phyloP scores from a whole-genome alignment of 192 early-diverging fungal genomes.

The Entomortierella chlamydospora region DNA sequence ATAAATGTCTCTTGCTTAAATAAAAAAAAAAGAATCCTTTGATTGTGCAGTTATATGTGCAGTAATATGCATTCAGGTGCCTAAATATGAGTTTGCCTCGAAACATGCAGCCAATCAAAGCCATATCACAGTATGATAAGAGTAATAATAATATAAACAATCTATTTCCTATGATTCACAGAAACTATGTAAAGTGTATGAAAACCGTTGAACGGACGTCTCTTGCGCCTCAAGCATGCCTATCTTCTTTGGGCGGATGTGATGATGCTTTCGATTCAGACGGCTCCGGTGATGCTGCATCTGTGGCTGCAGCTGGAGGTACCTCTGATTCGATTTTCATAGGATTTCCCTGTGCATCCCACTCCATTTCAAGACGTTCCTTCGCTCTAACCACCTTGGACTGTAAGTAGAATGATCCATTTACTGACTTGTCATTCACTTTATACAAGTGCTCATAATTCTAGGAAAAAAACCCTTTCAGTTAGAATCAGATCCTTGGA shows the following conservation, averaged over 20 bases:
- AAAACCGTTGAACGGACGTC: background rate
- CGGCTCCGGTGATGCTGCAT: conserved; percentile 3
- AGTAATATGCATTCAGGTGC: too few species aligned
- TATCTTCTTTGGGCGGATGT: too few species aligned
- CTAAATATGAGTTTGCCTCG: too few species aligned
- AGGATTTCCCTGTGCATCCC: conserved; percentile 67
- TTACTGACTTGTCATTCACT: conserved; percentile 84
- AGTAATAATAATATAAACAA: too few species aligned
- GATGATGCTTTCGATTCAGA: too few species aligned
- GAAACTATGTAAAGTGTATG: too few species aligned
- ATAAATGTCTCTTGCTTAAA: conserved; percentile 1
- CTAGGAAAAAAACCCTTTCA: conserved; percentile 47
- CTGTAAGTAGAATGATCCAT: conserved; percentile 95
- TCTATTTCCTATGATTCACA: too few species aligned
- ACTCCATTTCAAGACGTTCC: conserved; percentile 94
- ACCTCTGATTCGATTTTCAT: conserved; percentile 30
- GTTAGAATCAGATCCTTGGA: too few species aligned
- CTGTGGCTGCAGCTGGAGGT: conserved; percentile 13
- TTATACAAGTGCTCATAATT: conserved; percentile 91
- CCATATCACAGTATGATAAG: too few species aligned
- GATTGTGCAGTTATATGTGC: background rate
- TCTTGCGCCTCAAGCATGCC: too few species aligned
- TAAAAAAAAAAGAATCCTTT: conserved; percentile 1
- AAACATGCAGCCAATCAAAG: too few species aligned
- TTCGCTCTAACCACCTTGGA: conserved; percentile 94